A percentile compares a stretch with the other conserved stretches of the same genome.
phyloP scores from a whole-genome alignment of 805 yeast genomes.

The Cyberlindnera xylosilytica region DNA sequence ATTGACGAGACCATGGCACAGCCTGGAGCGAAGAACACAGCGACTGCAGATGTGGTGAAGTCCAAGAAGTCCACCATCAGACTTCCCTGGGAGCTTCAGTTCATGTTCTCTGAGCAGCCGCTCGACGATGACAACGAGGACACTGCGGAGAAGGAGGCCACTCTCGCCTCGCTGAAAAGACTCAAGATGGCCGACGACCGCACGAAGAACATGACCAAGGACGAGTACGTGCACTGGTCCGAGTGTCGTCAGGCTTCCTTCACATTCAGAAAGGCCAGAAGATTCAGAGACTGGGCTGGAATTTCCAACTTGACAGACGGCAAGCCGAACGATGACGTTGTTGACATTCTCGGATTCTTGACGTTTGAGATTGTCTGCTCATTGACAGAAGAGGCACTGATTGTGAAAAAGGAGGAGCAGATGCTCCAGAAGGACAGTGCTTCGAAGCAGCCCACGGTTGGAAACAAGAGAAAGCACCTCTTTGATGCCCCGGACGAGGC shows the following conservation, averaged over 20 bases:
- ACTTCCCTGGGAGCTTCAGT: constrained; percentile 93
- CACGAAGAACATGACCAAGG: constrained; percentile 89
- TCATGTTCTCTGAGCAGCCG: constrained; percentile 91
- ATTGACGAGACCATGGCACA: constrained; percentile 37
- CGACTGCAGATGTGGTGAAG: constrained; percentile 42
- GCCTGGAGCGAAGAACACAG: constrained; percentile 34
- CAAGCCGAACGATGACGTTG: constrained; percentile 92
- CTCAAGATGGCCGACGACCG: constrained; percentile 92
- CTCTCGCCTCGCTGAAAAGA: constrained; percentile 81
- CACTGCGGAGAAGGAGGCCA: constrained; percentile 85
- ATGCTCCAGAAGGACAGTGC: constrained; percentile 33
- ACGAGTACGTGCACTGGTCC: constrained; percentile 98
- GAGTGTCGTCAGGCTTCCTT: constrained; percentile 98
- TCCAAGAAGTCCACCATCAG: constrained; percentile 75
- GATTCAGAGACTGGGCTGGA: constrained; percentile 97
- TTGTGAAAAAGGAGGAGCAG: constrained; percentile 69
- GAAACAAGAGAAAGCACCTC: constrained; percentile 50
- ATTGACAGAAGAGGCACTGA: constrained; percentile 86
- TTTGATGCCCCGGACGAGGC: constrained; percentile 90
- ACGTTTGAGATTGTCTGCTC: constrained; percentile 97
- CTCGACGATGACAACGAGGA: constrained; percentile 64
- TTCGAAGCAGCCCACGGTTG: constrained; percentile 28
- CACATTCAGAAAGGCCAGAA: constrained; percentile 89
- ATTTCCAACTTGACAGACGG: constrained; percentile 79
- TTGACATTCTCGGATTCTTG: constrained; percentile 90